phyloP scores from a whole-genome alignment of 441 rosid species.

The Codiaeum variegatum region DNA sequence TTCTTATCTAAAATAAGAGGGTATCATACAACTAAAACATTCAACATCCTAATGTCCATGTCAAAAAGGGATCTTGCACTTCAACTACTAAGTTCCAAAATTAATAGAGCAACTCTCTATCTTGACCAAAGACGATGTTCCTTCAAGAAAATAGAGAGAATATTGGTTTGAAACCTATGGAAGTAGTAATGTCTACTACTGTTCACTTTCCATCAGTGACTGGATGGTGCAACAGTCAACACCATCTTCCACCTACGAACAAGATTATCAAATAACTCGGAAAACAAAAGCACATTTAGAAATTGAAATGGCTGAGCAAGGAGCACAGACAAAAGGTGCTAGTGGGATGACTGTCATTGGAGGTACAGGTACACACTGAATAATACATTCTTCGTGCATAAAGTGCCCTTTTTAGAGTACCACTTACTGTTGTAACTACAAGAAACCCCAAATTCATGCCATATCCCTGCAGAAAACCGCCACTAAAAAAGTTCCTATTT shows the following conservation, averaged over 20 bases:
- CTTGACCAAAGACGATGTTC: neutral
- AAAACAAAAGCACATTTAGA: neutral
- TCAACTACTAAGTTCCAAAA: neutral
- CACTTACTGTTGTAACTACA: neutral
- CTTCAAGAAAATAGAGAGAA: neutral
- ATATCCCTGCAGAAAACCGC: neutral
- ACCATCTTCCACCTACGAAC: neutral
- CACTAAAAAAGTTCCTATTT: neutral
- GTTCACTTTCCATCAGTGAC: neutral
- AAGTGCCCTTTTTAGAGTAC: neutral
- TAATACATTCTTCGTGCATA: neutral
- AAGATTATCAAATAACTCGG: neutral
- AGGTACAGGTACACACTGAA: neutral
- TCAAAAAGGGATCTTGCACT: neutral
- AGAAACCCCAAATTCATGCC: conserved; percentile 1
- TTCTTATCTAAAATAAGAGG: conserved; percentile 14
- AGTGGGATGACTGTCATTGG: neutral
- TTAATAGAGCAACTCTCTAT: neutral
- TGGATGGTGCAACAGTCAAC: neutral
- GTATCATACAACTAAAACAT: neutral
- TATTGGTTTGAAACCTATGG: neutral
- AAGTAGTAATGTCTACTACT: neutral
- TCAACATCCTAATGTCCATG: neutral
- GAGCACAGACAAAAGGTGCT: neutral
- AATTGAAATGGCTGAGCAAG: neutral